Base-by-base conservation (phyloP, 495 filamentous ascomycete species). In the Hypoxylon lienhwacheense region DNA sequence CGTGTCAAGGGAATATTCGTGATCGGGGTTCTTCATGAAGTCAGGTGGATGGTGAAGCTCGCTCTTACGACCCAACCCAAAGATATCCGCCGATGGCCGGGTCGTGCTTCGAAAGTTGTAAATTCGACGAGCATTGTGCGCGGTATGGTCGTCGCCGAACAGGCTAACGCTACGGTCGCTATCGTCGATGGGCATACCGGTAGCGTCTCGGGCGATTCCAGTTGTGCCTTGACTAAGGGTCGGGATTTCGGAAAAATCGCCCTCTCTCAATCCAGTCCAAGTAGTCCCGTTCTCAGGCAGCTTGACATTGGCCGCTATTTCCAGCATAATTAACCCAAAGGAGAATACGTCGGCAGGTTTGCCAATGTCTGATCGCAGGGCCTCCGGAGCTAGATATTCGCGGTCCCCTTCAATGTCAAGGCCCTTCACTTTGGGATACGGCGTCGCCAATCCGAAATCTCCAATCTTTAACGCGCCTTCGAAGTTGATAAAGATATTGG, bases 371-470 rank as follows among this genome's bases (percentile, higher is more conserved):
- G 88, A 91, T 63, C 77, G 78, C 8, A 98, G 78, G 36, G 96
- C 87, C 65, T 98, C 93, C 0, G 91, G 91, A 5, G 87, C 91
- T 62, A 98, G 90, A 65, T 98, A 98, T 64, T 93, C 89, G 35
- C 93, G 88, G 63, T 98, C 93, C 12, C 93, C 93, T 71, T 98
- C 93, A 22, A 87, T 84, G 46, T 98, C 93, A 28, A 95, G 84
- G 17, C 82, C 83, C 17, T 80, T 72, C 41, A 84, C 78, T 5
- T 85, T 87, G 1, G 92, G 91, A 83, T 86, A 89, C 11, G 71
- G 59, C n/a, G 84, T 81, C 32, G 93, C 91, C 80, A 97, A 83
- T 31, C 93, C 93, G 68, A 98, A 98, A 71, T 98, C 93, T 34
- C 83, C 92, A 62, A 98, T 95, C 70, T 97, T 98, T 31, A 98